Evolutionary conservation across 371 early-diverging fungal genomes (phyloP).

Genomic region (Encephalitozoon hellem): DNA sequence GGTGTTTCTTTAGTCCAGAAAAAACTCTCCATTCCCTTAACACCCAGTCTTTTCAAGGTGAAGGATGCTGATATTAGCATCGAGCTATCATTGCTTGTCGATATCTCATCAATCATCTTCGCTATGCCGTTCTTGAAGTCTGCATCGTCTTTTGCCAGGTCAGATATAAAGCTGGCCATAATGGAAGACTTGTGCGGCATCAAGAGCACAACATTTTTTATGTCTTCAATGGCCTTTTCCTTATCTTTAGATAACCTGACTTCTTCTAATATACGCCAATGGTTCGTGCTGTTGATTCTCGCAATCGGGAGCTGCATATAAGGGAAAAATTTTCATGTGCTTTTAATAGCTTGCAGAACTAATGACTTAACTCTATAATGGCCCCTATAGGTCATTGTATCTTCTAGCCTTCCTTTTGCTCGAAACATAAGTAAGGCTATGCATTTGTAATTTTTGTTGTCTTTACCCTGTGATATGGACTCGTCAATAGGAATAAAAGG

Average conservation of each 20-base stretch:
- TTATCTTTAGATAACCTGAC: background rate
- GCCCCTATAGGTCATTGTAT: background rate
- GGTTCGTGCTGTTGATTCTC: conserved; percentile 3
- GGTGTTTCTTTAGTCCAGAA: background rate
- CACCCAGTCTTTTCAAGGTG: background rate
- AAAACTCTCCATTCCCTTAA: background rate
- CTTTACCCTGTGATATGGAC: conserved; percentile 25
- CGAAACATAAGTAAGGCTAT: background rate
- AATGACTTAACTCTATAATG: background rate
- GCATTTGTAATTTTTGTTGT: conserved; percentile 3
- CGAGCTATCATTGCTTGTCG: background rate
- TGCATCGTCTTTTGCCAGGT: background rate
- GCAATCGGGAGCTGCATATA: background rate
- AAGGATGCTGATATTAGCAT: background rate
- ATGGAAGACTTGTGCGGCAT: conserved; percentile 5
- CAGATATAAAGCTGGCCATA: background rate
- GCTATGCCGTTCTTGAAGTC: background rate
- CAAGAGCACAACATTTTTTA: background rate
- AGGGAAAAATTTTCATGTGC: background rate
- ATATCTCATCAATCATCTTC: background rate
- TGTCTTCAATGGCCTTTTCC: background rate
- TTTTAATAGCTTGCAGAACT: background rate
- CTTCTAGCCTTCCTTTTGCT: background rate
- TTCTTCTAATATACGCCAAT: background rate
- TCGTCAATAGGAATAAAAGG: conserved; percentile 33